These are phyloP conservation scores for Naganishia liquefaciens DNA, from an alignment of 1,284 basidiomycete genomes.

Conservation along the genomic window DNA sequence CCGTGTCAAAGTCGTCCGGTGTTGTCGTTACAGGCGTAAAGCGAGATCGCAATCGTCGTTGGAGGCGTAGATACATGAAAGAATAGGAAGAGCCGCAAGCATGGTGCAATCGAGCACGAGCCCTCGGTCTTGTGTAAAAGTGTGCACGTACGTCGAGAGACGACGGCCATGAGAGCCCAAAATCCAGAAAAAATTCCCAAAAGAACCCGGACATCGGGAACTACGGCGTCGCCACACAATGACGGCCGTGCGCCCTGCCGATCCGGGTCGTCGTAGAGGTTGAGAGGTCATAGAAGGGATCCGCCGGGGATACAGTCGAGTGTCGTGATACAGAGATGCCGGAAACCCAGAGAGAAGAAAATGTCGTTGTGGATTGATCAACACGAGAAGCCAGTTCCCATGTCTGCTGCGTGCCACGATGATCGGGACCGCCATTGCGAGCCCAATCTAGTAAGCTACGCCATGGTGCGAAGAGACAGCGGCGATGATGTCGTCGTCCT, in stretches of 20 bases:
- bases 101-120: neutral
- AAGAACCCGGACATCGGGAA: constrained; percentile 1
- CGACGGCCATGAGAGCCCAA: constrained; percentile 5
- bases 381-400: constrained; percentile 16
- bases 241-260: constrained; percentile 13
- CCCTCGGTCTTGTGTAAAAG: neutral
- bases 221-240: neutral
- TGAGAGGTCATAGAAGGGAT: constrained; percentile 7
- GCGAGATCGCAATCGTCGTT: constrained; percentile 16
- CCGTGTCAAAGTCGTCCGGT: constrained; percentile 17
- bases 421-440: constrained; percentile 5
- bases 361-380: neutral
- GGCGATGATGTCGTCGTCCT: constrained; percentile 42
- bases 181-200: constrained; percentile 22
- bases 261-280: constrained; percentile 3
- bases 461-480: constrained; percentile 37
- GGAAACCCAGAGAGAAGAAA: neutral
- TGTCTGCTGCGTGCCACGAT: constrained; percentile 1
- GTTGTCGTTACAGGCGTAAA: constrained; percentile 28
- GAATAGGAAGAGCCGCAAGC: neutral
- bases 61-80: constrained; percentile 21
- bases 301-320: constrained; percentile 24
- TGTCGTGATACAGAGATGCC: neutral
- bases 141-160: neutral
- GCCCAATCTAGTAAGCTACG: constrained; percentile 27